phyloP scores from a whole-genome alignment of 345 rosid genomes.

The Sonneratia caseolaris region DNA sequence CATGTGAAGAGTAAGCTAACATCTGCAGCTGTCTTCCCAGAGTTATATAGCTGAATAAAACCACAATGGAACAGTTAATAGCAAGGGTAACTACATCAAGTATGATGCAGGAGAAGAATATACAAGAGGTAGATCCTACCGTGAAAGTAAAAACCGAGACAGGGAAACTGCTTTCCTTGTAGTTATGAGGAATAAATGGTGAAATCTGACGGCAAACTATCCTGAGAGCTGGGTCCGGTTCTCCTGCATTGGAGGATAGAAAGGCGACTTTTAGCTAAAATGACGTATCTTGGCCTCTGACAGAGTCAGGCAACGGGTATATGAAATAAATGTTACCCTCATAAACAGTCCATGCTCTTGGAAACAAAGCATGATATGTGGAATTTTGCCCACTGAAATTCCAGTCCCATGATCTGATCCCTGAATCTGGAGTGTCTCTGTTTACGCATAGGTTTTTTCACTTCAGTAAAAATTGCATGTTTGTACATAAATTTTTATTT shows the following conservation, averaged over 20 bases:
- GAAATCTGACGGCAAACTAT: conserved; percentile 87
- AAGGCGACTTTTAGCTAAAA: conserved; percentile 1
- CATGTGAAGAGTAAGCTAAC: conserved; percentile 88
- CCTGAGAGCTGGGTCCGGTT: conserved; percentile 85
- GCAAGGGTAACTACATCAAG: not conserved
- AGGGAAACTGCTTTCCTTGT: conserved; percentile 87
- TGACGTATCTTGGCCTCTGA: not conserved
- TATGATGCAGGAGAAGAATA: not conserved
- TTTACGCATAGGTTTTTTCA: conserved; percentile 12
- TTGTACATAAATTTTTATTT: not conserved
- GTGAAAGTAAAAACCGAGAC: conserved; percentile 75
- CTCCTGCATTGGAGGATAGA: conserved; percentile 40
- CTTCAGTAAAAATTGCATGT: conserved; percentile 9
- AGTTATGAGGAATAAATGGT: conserved; percentile 86
- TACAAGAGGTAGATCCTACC: conserved; percentile 26
- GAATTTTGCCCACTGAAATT: conserved; percentile 65
- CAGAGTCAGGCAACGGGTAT: conserved; percentile 2
- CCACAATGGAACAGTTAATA: conserved; percentile 14
- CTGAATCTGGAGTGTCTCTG: conserved; percentile 49
- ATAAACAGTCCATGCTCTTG: conserved; percentile 90
- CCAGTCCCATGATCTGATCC: conserved; percentile 95
- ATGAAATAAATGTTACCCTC: conserved; percentile 49
- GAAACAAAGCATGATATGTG: conserved; percentile 88
- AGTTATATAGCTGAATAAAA: conserved; percentile 55
- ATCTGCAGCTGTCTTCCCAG: conserved; percentile 56